Base-by-base conservation (phyloP, 768 basidiomycete genomes). In the Termitomyces sp. region DNA sequence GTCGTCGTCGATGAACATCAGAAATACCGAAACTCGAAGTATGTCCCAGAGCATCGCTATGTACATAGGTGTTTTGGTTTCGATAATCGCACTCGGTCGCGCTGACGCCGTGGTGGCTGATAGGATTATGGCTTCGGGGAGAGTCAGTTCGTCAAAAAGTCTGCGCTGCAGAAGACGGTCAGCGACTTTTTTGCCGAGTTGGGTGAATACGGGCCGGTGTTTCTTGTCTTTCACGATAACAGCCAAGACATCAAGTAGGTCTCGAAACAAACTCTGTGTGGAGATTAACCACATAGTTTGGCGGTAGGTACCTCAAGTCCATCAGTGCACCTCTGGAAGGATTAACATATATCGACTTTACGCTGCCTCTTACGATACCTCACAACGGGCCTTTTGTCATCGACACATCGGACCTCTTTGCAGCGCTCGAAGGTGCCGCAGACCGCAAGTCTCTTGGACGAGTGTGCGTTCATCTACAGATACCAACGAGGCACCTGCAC, bases 201-300 rank as follows among this genome's bases (percentile, higher is more conserved):
- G 52, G 60, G 67, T 13, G 59, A 68, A 16, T 63, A 71, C 24
- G 87, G 88, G 3, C 86, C 89, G 0, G 70, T 93, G 18, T 91
- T 85, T 67, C 77, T 94, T 44, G 80, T 94, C 13, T 90, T 94
- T 68, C 93, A 95, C 68, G 90, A 92, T 68, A 76, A 80, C 49
- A 80, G 72, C 58, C 83, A 88, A 61, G 92, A 95, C 70, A 77
- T 93, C 70, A 90, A 88, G 87, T 89, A 46, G 44, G 73, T 58
- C 38, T 26, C 3, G 4, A 2, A 12, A 3, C 6, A 28, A 28
- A 12, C 26, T 16, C 7, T 13, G 3, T n/a, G 40, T 8, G 13
- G 8, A 40, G 38, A 20, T 13, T 13, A n/a, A n/a, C n/a, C n/a
- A 20, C 40, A 42, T 6, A 53, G 16, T 12, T 14, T 4, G 26